Conservation (phyloP, 768 basidiomycete species). For the Leucosporidium creatinivorum region DNA sequence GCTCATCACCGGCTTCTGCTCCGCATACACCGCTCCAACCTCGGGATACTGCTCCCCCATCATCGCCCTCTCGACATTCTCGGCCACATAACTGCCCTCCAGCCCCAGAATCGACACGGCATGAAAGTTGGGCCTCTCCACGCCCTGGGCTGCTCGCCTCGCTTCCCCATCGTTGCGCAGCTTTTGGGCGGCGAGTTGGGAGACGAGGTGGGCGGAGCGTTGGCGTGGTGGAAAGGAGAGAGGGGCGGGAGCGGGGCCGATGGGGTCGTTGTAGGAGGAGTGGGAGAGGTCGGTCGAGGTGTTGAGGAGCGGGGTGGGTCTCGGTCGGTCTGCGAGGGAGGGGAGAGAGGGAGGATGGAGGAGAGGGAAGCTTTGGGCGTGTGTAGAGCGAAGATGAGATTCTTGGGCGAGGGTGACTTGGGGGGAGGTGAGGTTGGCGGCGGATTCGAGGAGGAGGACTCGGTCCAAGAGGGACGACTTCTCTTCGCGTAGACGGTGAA, state of each 20-base stretch:
- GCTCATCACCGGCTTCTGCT: constrained; percentile 38
- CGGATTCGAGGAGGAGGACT: constrained; percentile 27
- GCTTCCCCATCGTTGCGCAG: constrained; percentile 19
- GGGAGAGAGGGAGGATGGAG: constrained; percentile 19
- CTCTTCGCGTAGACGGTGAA: constrained; percentile 57
- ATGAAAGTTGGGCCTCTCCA: constrained; percentile 6
- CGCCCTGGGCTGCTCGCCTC: constrained; percentile 12
- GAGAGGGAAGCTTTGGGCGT: constrained; percentile 22
- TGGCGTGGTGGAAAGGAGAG: constrained; percentile 18
- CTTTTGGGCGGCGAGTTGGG: constrained; percentile 19
- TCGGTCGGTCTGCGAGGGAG: constrained; percentile 23
- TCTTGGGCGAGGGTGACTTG: constrained; percentile 12
- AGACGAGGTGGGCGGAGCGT: constrained; percentile 16
- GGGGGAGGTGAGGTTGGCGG: constrained; percentile 22
- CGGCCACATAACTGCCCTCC: constrained; percentile 18
- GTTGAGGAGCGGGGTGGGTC: constrained; percentile 6
- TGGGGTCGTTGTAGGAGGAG: constrained; percentile 16
- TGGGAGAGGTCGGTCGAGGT: constrained; percentile 22
- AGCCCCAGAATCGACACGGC: constrained; percentile 22
- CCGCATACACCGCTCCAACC: background rate
- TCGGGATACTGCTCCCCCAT: constrained; percentile 10
- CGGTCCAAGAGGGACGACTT: constrained; percentile 42
- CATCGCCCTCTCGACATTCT: constrained; percentile 24
- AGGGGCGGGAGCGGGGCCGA: constrained; percentile 6
- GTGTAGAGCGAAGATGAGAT: constrained; percentile 1